Evolutionary conservation across 805 yeast genomes (phyloP).

Genomic region (Candida sanyiensis): DNA sequence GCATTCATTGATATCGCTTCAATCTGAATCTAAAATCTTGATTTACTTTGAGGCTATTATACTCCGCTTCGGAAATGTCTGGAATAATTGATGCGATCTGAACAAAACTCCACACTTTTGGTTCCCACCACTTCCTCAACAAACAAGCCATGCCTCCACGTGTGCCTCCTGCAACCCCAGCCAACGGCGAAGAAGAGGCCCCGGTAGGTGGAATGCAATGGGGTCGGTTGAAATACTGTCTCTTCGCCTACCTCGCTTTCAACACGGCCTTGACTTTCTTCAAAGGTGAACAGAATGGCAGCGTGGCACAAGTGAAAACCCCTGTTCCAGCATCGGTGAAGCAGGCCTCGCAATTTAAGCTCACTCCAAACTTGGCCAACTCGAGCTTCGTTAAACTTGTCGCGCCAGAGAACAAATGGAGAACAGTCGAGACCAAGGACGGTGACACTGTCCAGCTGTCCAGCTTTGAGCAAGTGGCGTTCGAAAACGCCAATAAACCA

Average conservation of each 20-base stretch:
- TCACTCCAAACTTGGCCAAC: conserved; percentile 12
- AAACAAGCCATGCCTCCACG: neutral
- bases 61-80: too few relatives aligned
- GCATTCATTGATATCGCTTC: too few relatives aligned
- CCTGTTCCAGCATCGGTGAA: neutral
- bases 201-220: conserved; percentile 1
- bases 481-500: conserved; percentile 21
- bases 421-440: conserved; percentile 8
- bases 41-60: too few relatives aligned
- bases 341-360: neutral
- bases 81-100: too few relatives aligned
- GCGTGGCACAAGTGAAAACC: neutral
- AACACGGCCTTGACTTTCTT: conserved; percentile 9
- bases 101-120: neutral
- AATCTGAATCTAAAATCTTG: too few relatives aligned
- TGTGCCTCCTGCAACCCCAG: neutral
- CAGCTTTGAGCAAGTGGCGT: conserved; percentile 20
- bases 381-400: conserved; percentile 11
- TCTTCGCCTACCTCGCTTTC: conserved; percentile 11
- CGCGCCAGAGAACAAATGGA: conserved; percentile 14
- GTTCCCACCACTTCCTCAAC: neutral
- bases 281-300: neutral
- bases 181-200: neutral
- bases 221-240: conserved; percentile 8
- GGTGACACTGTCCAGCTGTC: conserved; percentile 12